phyloP scores from a whole-genome alignment of 352 stramenopile genomes.

The Pythium brassicae region DNA sequence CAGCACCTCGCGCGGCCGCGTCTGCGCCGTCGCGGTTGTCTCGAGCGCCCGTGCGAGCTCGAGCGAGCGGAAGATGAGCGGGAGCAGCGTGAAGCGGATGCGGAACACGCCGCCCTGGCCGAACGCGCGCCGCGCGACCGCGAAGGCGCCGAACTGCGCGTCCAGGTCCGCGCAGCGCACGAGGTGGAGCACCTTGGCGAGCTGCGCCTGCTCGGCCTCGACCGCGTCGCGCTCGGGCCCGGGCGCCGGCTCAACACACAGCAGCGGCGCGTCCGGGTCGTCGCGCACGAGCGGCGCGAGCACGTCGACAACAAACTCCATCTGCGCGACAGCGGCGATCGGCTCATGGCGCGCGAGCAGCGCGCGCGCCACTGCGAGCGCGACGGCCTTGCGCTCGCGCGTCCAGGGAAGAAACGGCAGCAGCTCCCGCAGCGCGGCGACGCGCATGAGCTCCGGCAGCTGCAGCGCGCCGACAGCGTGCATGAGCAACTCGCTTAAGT shows the following conservation, averaged over 20 bases:
- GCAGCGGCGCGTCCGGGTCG: slow-evolving; percentile 35
- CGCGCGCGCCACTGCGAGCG: slow-evolving; percentile 40
- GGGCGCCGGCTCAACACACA: slow-evolving; percentile 18
- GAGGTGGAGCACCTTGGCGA: slow-evolving; percentile 94
- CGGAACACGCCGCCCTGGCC: slow-evolving; percentile 84
- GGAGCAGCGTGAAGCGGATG: slow-evolving; percentile 90
- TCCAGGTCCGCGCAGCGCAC: slow-evolving; percentile 77
- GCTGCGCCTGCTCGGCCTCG: slow-evolving; percentile 85
- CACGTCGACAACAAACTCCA: slow-evolving; percentile 61
- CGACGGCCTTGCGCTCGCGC: slow-evolving; percentile 47
- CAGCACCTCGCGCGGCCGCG: slow-evolving; percentile 91
- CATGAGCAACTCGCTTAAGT: slow-evolving; percentile 17
- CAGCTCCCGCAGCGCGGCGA: slow-evolving; percentile 33
- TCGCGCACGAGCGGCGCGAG: slow-evolving; percentile 90
- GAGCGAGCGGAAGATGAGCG: slow-evolving; percentile 91
- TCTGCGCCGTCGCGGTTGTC: slow-evolving; percentile 15
- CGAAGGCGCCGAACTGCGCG: slow-evolving; percentile 52
- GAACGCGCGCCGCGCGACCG: slow-evolving; percentile 64
- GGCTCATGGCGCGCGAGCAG: slow-evolving; percentile 37
- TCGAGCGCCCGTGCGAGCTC: slow-evolving; percentile 62
- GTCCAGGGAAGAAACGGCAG: slow-evolving; percentile 46
- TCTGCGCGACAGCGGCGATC: slow-evolving; percentile 29
- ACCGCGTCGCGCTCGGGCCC: slow-evolving; percentile 39
- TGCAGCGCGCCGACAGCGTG: slow-evolving; percentile 20
- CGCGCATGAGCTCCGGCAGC: slow-evolving; percentile 30